These are phyloP conservation scores for Epichloe aotearoae DNA, from an alignment of 2,329 filamentous ascomycete species.

Conservation along the genomic window DNA sequence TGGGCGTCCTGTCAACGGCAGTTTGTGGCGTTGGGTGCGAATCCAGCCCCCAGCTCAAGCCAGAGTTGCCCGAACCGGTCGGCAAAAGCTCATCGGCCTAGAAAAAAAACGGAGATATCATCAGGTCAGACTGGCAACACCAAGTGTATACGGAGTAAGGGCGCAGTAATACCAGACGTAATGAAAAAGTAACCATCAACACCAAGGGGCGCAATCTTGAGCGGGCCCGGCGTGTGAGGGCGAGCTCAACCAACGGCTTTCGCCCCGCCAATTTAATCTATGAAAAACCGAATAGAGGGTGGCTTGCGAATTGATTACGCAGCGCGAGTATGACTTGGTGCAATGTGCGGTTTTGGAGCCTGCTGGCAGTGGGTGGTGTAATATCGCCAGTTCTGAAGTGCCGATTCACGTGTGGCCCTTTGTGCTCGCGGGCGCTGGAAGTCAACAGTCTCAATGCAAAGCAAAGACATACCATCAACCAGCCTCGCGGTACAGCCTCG, in stretches of 20 bases:
- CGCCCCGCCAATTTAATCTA: neutral
- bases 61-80: neutral
- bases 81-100: neutral
- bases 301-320: neutral
- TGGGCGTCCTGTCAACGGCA: neutral
- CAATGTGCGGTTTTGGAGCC: too few relatives aligned
- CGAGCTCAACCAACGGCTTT: neutral
- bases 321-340: too few relatives aligned
- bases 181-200: neutral
- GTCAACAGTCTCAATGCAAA: too few relatives aligned
- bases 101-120: too few relatives aligned
- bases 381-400: neutral
- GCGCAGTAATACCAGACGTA: too few relatives aligned
- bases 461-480: neutral
- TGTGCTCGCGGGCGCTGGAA: too few relatives aligned
- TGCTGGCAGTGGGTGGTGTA: too few relatives aligned
- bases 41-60: neutral
- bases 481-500: neutral
- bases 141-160: too few relatives aligned
- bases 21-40: neutral
- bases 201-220: neutral
- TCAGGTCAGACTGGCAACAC: too few relatives aligned
- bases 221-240: neutral
- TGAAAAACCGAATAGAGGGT: neutral
- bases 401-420: too few relatives aligned